These are phyloP conservation scores for Paraphoma chrysanthemicola DNA, from an alignment of 2,329 filamentous ascomycete genomes.

Conservation along the genomic window DNA sequence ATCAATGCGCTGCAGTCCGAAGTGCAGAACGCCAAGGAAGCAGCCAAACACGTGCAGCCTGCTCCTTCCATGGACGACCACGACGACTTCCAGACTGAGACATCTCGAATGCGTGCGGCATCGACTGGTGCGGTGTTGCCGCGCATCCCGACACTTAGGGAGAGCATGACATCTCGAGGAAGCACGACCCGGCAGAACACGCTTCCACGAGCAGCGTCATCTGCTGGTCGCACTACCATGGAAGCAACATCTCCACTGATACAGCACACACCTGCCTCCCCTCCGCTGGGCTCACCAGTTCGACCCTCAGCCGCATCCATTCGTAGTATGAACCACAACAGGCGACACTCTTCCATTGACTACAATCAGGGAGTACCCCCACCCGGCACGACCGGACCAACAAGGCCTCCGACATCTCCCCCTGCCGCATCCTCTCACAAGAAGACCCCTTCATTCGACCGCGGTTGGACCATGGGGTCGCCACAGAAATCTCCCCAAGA, in stretches of 20 bases:
- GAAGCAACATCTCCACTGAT: constrained; percentile 53
- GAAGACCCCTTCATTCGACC: constrained; percentile 66
- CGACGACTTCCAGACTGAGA: constrained; percentile 46
- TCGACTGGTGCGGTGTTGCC: constrained; percentile 51
- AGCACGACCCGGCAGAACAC: constrained; percentile 31
- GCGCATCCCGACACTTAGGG: constrained; percentile 46
- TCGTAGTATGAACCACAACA: constrained; percentile 80
- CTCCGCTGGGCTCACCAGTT: constrained; percentile 49
- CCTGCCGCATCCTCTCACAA: constrained; percentile 51
- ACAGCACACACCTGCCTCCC: constrained; percentile 52
- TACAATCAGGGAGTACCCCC: constrained; percentile 56
- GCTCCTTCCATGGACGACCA: constrained; percentile 41
- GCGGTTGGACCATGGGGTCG: constrained; percentile 62
- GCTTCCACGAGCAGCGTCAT: constrained; percentile 40
- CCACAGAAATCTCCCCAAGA: constrained; percentile 40
- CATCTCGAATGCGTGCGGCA: constrained; percentile 54
- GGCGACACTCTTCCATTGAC: constrained; percentile 87
- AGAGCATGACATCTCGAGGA: constrained; percentile 37
- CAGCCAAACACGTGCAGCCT: constrained; percentile 40
- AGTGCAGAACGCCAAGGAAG: constrained; percentile 65
- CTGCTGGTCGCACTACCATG: constrained; percentile 40
- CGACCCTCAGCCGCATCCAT: constrained; percentile 82
- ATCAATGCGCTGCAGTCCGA: constrained; percentile 92
- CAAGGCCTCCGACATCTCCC: constrained; percentile 26
- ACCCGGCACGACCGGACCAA: constrained; percentile 22